Base-by-base conservation (phyloP, 2,329 filamentous ascomycete genomes). In the Cordyceps javanica region DNA sequence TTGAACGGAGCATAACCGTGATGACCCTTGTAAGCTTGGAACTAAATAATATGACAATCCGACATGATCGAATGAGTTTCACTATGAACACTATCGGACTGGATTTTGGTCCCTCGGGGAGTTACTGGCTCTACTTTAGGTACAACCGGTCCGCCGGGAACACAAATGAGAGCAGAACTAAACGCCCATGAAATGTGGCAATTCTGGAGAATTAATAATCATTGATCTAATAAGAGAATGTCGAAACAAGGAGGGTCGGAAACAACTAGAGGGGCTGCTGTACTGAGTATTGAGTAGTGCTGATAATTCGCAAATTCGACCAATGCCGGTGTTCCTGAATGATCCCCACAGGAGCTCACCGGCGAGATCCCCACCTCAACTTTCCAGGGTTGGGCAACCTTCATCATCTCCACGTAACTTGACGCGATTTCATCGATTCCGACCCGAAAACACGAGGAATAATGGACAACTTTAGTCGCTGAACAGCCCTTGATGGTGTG, bases 401-500 rank as follows among this genome's bases (percentile, higher is more conserved):
- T 51, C 23, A 50, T 25, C 36, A 45, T 23, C 10, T 45, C 9
- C 57, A 46, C 19, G 19, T 36, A 32, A 8, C n/a, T 16, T 3
- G 25, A 19, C 57, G 46, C 50, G 30, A 52, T 21, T 32, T 36
- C 28, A 39, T 28, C 30, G 34, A 53, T 56, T 49, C 23, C n/a
- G 8, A 11, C 28, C 26, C 14, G n/a, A 39, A 19, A 42, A 13
- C 28, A n/a, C 49, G 23, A 44, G 57, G 32, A 45, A 61, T 57
- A 45, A 61, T 57, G 53, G 54, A 13, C 42, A 42, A 57, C 48
- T 41, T 23, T 16, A 26, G 3, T 28, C 19, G 25, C 39, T 53
- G 23, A 59, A 39, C 19, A 42, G 62, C 60, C 60, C 50, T 59
- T 56, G 50, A 74, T 73, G 73, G 72, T 69, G 69, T 66, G 65